Base-by-base conservation (phyloP, 192 early-diverging fungal genomes). In the Nowakowskiella sp. region DNA sequence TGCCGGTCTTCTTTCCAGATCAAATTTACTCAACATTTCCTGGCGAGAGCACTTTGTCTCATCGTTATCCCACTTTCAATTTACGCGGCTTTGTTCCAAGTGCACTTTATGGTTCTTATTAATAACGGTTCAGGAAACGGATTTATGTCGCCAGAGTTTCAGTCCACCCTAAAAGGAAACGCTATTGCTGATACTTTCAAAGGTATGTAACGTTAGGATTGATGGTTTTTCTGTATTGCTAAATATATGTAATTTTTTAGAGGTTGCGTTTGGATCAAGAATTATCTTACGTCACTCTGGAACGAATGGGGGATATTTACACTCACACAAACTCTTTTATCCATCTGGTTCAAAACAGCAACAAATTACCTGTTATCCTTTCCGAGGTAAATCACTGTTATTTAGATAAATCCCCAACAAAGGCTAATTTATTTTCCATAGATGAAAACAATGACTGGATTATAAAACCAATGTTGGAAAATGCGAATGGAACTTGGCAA, bases 371-470 rank as follows among this genome's bases (percentile, higher is more conserved):
- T 61, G 70, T 26, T 80, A 80, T 47, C 72, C 77, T 1, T 72
- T 62, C 49, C 44, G 60, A 31, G 68, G 68, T 69, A 31, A 46
- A 27, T 21, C 2, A 10, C n/a, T 16, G 25, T 10, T n/a, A n/a
- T 42, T 9, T 8, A 46, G 28, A 13, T 1, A 26, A 31, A 24
- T 53, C 7, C n/a, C 27, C 24, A 13, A n/a, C n/a, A n/a, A n/a
- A n/a, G n/a, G n/a, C n/a, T n/a, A 59, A 21, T 9, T 9, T 10
- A 16, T 3, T 23, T 19, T 6, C 13, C 26, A 24, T 36, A 64
- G 75, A 77, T 44, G 77, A 77, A 23, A 98, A 98, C 72, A 92
- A 92, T 67, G 67, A 77, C 32, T 92, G 83, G 66, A 55, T 67
- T 19, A 69, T 88, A 43, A 63, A 77, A 57, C 73, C 75, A 8